Evolutionary conservation across 2,329 filamentous ascomycete species (phyloP).

Genomic region (Diaporthe sp.): DNA sequence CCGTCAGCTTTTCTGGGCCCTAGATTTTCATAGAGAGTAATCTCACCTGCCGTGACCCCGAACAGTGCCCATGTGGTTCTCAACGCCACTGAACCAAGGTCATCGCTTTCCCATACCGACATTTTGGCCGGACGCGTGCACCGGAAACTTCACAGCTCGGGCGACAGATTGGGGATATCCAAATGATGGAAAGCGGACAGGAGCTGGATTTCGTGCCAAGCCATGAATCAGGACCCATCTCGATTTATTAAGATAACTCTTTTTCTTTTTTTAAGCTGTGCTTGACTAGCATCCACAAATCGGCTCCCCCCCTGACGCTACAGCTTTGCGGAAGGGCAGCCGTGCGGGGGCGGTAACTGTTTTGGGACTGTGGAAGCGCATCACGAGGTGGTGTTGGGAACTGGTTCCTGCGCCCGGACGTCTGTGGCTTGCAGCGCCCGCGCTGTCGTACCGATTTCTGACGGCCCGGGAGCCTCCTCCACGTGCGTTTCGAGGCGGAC

Average conservation of each 20-base stretch:
- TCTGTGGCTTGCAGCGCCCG: slow-evolving; percentile 3
- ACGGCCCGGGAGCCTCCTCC: slow-evolving; percentile 9
- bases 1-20: neutral
- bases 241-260: slow-evolving; percentile 14
- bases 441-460: neutral
- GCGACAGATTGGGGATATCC: neutral
- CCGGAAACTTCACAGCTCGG: slow-evolving; percentile 2
- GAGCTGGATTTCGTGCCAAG: neutral
- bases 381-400: slow-evolving; percentile 8
- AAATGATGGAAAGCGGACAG: neutral
- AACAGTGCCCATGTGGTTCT: slow-evolving; percentile 44
- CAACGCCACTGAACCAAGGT: slow-evolving; percentile 30
- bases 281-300: slow-evolving; percentile 23
- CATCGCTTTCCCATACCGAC: slow-evolving; percentile 37
- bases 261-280: slow-evolving; percentile 3
- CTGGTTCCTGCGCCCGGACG: slow-evolving; percentile 24
- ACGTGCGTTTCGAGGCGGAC: neutral
- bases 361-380: slow-evolving; percentile 18
- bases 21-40: slow-evolving; percentile 15
- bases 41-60: slow-evolving; percentile 44
- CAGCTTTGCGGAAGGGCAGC: slow-evolving; percentile 18
- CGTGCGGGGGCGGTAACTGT: slow-evolving; percentile 15
- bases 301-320: slow-evolving; percentile 5
- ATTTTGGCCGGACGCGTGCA: slow-evolving; percentile 12
- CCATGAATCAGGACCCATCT: slow-evolving; percentile 5